Evolutionary conservation across 257 asterid species (phyloP).

Genomic region (Petrea volubilis): DNA sequence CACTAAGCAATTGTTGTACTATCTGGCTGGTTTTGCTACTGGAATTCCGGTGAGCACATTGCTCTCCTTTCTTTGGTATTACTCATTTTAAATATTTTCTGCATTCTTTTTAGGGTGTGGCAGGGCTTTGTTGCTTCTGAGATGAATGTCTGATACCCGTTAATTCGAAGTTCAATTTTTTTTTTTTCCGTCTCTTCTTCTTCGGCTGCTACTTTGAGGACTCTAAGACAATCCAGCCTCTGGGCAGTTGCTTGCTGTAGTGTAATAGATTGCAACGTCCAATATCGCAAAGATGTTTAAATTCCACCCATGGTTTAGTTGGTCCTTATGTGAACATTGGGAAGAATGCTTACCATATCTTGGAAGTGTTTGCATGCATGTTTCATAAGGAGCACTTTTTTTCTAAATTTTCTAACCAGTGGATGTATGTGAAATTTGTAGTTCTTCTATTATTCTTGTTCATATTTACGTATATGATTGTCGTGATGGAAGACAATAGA

Average conservation of each 20-base stretch:
- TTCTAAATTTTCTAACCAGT: background rate
- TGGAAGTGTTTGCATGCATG: background rate
- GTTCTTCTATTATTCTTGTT: background rate
- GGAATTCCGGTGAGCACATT: conserved; percentile 97
- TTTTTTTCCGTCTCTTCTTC: conserved; percentile 4
- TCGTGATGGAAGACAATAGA: background rate
- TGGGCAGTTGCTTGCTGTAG: conserved; percentile 7
- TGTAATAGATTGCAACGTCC: background rate
- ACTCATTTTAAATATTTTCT: conserved; percentile 15
- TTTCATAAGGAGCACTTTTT: background rate
- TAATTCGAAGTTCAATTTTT: background rate
- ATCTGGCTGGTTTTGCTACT: conserved; percentile 75
- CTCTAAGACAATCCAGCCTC: background rate
- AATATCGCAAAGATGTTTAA: background rate
- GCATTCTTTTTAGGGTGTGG: conserved; percentile 4
- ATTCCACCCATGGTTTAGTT: background rate
- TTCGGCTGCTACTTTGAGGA: background rate
- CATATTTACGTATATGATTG: background rate
- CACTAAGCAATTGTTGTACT: conserved; percentile 71
- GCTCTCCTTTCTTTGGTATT: conserved; percentile 71
- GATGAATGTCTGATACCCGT: background rate
- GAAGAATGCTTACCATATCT: background rate
- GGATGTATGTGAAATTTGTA: background rate
- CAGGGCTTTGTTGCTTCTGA: background rate
- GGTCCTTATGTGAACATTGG: background rate